Conservation (phyloP, 2,329 filamentous ascomycete genomes). For the Helicocarpus griseus region DNA sequence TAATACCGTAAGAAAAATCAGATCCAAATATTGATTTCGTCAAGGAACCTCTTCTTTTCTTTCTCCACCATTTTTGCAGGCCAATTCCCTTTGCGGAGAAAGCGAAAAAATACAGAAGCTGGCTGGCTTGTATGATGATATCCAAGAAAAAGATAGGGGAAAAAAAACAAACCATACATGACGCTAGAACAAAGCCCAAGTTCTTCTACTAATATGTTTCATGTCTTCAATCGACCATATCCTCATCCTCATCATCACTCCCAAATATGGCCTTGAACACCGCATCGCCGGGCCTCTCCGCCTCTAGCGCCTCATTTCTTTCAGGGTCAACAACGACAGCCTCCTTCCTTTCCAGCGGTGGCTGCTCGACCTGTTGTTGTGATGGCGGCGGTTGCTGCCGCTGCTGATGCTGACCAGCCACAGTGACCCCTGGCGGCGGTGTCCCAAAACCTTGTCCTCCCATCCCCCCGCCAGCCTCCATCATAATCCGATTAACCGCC, state of each 20-base stretch:
- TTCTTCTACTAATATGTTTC: too few species aligned
- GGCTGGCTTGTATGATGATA: too few species aligned
- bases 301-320: constrained; percentile 69
- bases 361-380: constrained; percentile 9
- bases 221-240: neutral
- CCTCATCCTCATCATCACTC: constrained; percentile 58
- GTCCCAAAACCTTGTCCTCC: neutral
- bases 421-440: constrained; percentile 7
- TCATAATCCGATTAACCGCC: constrained; percentile 47
- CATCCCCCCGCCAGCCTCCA: constrained; percentile 29
- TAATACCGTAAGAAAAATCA: too few species aligned
- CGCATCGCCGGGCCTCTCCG: constrained; percentile 62
- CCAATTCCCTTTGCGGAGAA: too few species aligned
- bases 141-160: neutral
- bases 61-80: too few species aligned
- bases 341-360: neutral
- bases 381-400: too few species aligned
- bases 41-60: too few species aligned
- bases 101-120: too few species aligned
- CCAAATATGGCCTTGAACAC: constrained; percentile 93
- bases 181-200: too few species aligned
- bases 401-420: constrained; percentile 10
- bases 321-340: constrained; percentile 57
- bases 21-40: too few species aligned
- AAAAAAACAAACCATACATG: neutral